Conservation (phyloP, 148 eudicot genomes). For the Vaccinium myrtillus region DNA sequence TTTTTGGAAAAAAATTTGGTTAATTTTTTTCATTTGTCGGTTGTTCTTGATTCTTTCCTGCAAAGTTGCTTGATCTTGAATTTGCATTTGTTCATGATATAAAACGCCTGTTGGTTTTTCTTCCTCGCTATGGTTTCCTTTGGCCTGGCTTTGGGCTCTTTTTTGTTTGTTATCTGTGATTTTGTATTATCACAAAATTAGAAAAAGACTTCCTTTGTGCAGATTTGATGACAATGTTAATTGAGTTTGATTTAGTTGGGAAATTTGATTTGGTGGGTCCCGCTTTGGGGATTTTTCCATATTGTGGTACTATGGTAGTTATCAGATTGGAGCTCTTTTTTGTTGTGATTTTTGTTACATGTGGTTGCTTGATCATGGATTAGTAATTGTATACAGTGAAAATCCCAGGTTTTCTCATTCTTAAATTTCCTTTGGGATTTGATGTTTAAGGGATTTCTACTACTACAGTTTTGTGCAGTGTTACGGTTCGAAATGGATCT, state of each 20-base stretch:
- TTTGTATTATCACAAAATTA: neutral
- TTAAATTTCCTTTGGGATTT: neutral
- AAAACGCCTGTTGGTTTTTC: neutral
- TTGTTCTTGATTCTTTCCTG: neutral
- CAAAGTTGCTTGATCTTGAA: constrained; percentile 5
- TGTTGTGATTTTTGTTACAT: neutral
- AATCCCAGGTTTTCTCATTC: neutral
- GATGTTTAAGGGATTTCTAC: neutral
- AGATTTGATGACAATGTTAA: neutral
- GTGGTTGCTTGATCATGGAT: neutral
- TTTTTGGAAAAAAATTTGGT: neutral
- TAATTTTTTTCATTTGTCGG: neutral
- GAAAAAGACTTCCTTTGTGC: neutral
- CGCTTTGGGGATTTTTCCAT: neutral
- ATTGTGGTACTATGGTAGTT: neutral
- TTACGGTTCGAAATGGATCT: neutral
- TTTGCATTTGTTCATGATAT: neutral
- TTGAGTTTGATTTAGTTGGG: neutral
- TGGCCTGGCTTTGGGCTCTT: too few relatives aligned
- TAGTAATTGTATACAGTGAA: neutral
- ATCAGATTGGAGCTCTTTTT: neutral
- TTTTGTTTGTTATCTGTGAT: neutral
- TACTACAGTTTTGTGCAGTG: neutral
- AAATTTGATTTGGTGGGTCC: neutral
- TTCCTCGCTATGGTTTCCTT: neutral